phyloP scores from a whole-genome alignment of 1,284 basidiomycete species.

The Trametes pubescens region DNA sequence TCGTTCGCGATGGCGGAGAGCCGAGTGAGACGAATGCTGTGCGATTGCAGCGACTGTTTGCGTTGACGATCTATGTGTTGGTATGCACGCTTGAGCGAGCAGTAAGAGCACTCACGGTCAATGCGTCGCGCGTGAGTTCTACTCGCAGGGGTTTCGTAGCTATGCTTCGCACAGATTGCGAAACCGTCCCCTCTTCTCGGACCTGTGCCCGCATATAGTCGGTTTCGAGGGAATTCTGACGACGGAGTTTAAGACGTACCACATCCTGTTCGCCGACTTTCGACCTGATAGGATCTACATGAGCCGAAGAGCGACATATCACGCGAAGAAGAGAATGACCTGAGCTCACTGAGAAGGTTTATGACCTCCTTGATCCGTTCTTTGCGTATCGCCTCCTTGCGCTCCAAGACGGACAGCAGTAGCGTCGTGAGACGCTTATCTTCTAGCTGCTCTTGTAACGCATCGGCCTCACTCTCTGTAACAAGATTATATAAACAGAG shows the following conservation, averaged over 20 bases:
- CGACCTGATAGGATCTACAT: neutral
- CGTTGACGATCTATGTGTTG: neutral
- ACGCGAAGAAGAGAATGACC: conserved; percentile 12
- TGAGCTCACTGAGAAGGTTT: conserved; percentile 14
- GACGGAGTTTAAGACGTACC: neutral
- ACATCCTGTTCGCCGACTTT: neutral
- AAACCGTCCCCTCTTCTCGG: neutral
- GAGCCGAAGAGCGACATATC: neutral
- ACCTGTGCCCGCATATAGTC: neutral
- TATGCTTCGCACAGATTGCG: neutral
- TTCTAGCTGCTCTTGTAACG: conserved; percentile 20
- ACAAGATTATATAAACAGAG: neutral
- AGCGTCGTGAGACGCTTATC: conserved; percentile 19
- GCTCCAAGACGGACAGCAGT: conserved; percentile 29
- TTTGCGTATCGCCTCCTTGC: conserved; percentile 29
- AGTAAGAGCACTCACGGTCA: conserved; percentile 19
- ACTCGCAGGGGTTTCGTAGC: neutral
- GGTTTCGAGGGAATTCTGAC: neutral
- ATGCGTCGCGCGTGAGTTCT: conserved; percentile 28
- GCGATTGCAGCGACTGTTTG: conserved; percentile 28
- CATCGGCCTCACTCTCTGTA: conserved; percentile 23
- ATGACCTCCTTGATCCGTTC: conserved; percentile 24
- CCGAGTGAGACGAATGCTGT: conserved; percentile 23
- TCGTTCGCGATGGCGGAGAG: conserved; percentile 8
- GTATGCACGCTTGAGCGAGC: too few species aligned